These are phyloP conservation scores for Capsicum pubescens DNA, from an alignment of 257 asterid species.

Conservation along the genomic window DNA sequence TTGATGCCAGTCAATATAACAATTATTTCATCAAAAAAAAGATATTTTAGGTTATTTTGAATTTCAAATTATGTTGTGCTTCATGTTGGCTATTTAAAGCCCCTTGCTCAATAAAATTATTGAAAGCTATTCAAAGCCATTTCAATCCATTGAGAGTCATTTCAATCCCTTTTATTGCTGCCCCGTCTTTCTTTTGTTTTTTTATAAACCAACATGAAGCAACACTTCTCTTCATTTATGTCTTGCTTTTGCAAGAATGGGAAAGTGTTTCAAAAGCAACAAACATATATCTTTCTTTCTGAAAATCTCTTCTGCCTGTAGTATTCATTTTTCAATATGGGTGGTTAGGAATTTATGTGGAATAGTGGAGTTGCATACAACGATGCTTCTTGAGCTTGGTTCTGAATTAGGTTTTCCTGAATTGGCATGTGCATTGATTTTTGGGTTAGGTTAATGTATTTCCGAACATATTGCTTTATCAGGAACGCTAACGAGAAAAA, in stretches of 20 bases:
- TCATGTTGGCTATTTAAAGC: too few relatives aligned
- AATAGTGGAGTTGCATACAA: neutral
- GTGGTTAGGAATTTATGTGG: neutral
- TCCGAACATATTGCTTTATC: neutral
- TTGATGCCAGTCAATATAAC: too few relatives aligned
- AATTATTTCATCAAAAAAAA: too few relatives aligned
- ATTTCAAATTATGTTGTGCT: too few relatives aligned
- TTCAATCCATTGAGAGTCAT: too few relatives aligned
- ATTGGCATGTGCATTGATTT: conserved; percentile 15
- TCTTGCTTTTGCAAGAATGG: conserved; percentile 17
- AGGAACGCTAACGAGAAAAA: neutral
- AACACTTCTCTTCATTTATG: neutral
- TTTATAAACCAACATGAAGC: too few relatives aligned
- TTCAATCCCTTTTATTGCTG: too few relatives aligned
- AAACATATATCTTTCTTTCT: neutral
- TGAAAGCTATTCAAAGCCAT: too few relatives aligned
- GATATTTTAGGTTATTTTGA: too few relatives aligned
- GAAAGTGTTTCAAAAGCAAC: conserved; percentile 6
- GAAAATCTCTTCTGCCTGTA: conserved; percentile 14
- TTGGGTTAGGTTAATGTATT: conserved; percentile 1
- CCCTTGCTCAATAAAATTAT: too few relatives aligned
- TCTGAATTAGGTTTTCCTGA: neutral
- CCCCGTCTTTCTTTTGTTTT: too few relatives aligned
- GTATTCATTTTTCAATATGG: conserved; percentile 19
- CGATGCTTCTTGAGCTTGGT: neutral